Base-by-base conservation (phyloP, 495 filamentous ascomycete genomes). In the Aeminium ludgeri region DNA sequence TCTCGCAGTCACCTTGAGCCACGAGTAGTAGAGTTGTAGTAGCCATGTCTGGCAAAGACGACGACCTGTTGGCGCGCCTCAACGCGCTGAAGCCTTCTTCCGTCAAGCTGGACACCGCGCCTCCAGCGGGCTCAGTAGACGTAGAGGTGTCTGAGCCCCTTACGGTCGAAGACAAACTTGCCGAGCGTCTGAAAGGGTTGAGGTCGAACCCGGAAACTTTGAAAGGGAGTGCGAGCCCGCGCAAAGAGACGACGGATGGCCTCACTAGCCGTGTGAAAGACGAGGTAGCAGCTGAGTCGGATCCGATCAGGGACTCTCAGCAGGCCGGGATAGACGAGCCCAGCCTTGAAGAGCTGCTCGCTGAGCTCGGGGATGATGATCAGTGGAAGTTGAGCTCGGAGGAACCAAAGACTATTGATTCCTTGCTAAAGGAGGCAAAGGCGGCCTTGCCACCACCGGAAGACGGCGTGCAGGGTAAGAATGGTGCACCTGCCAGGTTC, bases 291-390 rank as follows among this genome's bases (percentile, higher is more conserved):
- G n/a, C 32, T 1, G 46, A 46, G 13, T n/a, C 7, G 18, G 46
- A 46, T 34, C 43, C 41, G 23, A 43, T 48, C 16, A 40, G 28
- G 6, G 32, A 44, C 12, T 44, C 29, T 30, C 46, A 53, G n/a
- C 29, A 38, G 5, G 39, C 48, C 43, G 40, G 31, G 15, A 51
- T 46, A 27, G 52, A 59, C 32, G 59, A 58, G 27, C 44, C 53
- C 46, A 55, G 31, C 23, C 40, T 63, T 10, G 59, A 63, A 20
- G 50, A 60, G 30, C 48, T 68, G 30, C 38, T 68, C 8, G 50
- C 50, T 2, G 54, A 60, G 34, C 39, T 68, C 19, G 64, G 60
- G 1, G 45, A 53, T 15, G 48, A 56, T 18, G 47, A 45, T 18
- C 27, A 51, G 35, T 59, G 51, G 50, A 51, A 52, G 37, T 25